phyloP scores from a whole-genome alignment of 352 stramenopile species.

The Phytophthora aleatoria region DNA sequence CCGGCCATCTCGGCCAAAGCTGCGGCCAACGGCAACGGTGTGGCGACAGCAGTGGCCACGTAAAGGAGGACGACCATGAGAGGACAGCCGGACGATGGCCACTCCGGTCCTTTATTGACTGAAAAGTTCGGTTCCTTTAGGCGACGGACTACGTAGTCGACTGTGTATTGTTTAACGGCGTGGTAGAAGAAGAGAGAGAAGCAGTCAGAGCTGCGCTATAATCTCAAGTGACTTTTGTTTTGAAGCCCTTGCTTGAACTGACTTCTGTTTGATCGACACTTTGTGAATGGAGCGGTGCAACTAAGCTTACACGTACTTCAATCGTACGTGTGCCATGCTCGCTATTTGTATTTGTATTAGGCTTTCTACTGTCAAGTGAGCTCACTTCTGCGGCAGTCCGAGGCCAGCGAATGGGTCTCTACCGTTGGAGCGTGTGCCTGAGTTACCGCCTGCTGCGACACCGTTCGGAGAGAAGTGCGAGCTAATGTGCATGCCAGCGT shows the following conservation, averaged over 20 bases:
- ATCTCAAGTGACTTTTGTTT: constrained; percentile 37
- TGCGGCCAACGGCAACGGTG: constrained; percentile 12
- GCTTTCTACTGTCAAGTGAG: constrained; percentile 20
- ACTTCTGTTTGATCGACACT: background rate
- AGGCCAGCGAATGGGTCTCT: constrained; percentile 81
- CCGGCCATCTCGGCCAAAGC: constrained; percentile 23
- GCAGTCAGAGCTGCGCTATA: constrained; percentile 29
- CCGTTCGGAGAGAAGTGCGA: constrained; percentile 45
- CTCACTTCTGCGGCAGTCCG: constrained; percentile 59
- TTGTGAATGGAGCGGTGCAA: constrained; percentile 11
- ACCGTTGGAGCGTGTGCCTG: constrained; percentile 21
- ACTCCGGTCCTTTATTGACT: constrained; percentile 14
- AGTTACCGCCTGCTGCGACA: constrained; percentile 21
- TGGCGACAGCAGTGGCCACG: constrained; percentile 28
- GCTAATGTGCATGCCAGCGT: constrained; percentile 50
- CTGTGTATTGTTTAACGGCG: constrained; percentile 30
- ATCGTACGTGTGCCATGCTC: constrained; percentile 15
- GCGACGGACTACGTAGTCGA: constrained; percentile 1
- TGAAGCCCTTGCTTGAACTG: constrained; percentile 2
- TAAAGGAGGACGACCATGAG: constrained; percentile 23
- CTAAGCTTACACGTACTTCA: constrained; percentile 14
- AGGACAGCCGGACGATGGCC: constrained; percentile 7
- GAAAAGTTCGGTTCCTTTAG: background rate
- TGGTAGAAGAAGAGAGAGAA: constrained; percentile 20
- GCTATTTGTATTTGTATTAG: constrained; percentile 18